Evolutionary conservation across 495 filamentous ascomycete genomes (phyloP).

Genomic region (Amphirosellinia nigrospora): DNA sequence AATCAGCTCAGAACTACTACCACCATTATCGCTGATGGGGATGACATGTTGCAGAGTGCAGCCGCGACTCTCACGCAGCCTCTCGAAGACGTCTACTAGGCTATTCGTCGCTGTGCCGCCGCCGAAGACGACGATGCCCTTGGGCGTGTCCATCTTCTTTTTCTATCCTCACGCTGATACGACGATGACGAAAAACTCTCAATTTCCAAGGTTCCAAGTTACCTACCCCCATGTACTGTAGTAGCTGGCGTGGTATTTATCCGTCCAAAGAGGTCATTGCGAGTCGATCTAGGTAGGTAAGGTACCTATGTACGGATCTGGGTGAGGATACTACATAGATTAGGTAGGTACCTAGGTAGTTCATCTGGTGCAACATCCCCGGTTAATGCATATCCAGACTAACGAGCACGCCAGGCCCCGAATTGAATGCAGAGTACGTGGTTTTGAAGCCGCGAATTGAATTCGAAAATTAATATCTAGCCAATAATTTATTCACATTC

Average conservation of each 20-base stretch:
- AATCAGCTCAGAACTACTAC: constrained; percentile 88
- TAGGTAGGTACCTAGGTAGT: too few relatives aligned
- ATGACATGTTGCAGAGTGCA: constrained; percentile 83
- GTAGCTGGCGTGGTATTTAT: too few relatives aligned
- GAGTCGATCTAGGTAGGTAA: too few relatives aligned
- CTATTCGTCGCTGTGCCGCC: constrained; percentile 93
- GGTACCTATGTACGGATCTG: too few relatives aligned
- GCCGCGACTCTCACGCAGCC: constrained; percentile 70
- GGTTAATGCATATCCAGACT: neutral
- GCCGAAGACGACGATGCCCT: constrained; percentile 79
- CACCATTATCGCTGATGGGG: constrained; percentile 94
- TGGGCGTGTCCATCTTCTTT: constrained; percentile 31
- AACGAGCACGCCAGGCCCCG: neutral
- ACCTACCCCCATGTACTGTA: too few relatives aligned
- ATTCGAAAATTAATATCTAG: neutral
- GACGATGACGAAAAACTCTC: too few relatives aligned
- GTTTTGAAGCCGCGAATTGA: too few relatives aligned
- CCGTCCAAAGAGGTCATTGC: too few relatives aligned
- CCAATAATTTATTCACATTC: neutral
- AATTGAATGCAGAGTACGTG: neutral
- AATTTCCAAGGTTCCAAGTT: too few relatives aligned
- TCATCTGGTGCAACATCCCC: too few relatives aligned
- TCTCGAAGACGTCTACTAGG: constrained; percentile 87
- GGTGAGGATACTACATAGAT: too few relatives aligned
- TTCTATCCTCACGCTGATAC: too few relatives aligned